Evolutionary conservation across 2,329 filamentous ascomycete species (phyloP).

Genomic region (Cryphonectria naterciae): DNA sequence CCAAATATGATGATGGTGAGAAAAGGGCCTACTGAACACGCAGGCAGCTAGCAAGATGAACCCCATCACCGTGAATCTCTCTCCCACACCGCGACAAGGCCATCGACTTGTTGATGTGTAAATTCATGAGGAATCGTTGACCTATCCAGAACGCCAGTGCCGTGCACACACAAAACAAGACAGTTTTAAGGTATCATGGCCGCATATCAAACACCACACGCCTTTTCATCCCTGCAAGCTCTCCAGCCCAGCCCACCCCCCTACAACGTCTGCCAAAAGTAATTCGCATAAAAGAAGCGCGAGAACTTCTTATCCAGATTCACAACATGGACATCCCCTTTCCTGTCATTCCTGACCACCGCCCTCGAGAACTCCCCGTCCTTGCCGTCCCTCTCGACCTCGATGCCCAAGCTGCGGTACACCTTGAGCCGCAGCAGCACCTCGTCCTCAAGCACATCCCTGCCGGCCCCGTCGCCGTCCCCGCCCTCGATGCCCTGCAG

Average conservation of each 20-base stretch:
- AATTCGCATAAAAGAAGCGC: constrained; percentile 89
- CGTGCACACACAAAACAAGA: background rate
- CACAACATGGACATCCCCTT: constrained; percentile 92
- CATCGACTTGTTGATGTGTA: too few relatives aligned
- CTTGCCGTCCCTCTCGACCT: constrained; percentile 75
- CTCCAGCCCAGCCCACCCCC: constrained; percentile 6
- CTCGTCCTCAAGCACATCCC: constrained; percentile 63
- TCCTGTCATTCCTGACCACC: constrained; percentile 80
- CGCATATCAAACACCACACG: background rate
- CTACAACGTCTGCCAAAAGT: constrained; percentile 90
- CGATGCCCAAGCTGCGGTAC: constrained; percentile 88
- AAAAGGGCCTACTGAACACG: background rate
- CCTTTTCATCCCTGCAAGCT: background rate
- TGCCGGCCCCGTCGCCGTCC: constrained; percentile 37
- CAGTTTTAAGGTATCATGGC: constrained; percentile 6
- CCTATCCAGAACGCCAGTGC: constrained; percentile 16
- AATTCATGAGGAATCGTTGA: background rate
- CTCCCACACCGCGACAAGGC: too few relatives aligned
- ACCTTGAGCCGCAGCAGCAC: constrained; percentile 80
- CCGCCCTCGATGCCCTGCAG: constrained; percentile 82
- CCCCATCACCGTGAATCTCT: background rate
- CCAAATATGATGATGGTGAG: background rate
- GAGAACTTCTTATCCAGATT: constrained; percentile 94
- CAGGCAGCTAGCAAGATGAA: background rate
- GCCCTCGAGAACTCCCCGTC: constrained; percentile 83